phyloP scores from a whole-genome alignment of 257 asterid species.

The Paraleonurus japonicus region DNA sequence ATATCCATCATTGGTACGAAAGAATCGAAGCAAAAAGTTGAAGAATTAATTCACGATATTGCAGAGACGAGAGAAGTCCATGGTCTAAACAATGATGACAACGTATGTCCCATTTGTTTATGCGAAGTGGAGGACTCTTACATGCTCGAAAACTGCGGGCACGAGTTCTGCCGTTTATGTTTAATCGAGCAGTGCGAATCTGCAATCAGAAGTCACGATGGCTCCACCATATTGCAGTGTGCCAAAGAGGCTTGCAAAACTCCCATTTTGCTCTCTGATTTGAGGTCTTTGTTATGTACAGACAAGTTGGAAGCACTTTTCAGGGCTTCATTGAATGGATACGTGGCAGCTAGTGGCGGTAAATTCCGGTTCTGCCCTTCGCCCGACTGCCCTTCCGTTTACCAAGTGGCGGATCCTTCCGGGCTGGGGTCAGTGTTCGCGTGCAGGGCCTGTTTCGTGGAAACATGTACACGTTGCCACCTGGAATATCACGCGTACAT shows the following conservation, averaged over 20 bases:
- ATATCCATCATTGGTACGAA: slow-evolving; percentile 52
- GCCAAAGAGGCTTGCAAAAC: slow-evolving; percentile 46
- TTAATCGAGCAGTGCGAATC: slow-evolving; percentile 78
- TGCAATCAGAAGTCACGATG: slow-evolving; percentile 53
- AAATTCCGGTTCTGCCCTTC: slow-evolving; percentile 81
- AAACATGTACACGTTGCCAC: slow-evolving; percentile 89
- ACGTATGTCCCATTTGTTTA: slow-evolving; percentile 72
- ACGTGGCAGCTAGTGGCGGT: slow-evolving; percentile 68
- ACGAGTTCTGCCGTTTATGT: slow-evolving; percentile 66
- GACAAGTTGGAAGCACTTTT: slow-evolving; percentile 87
- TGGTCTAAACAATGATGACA: slow-evolving; percentile 22
- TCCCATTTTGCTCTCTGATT: slow-evolving; percentile 56
- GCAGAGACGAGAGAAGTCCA: slow-evolving; percentile 38
- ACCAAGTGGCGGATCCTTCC: slow-evolving; percentile 43
- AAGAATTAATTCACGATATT: slow-evolving; percentile 46
- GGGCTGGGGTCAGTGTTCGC: slow-evolving; percentile 35
- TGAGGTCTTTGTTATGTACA: slow-evolving; percentile 47
- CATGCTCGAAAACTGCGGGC: slow-evolving; percentile 68
- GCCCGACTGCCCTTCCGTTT: slow-evolving; percentile 89
- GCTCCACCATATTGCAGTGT: slow-evolving; percentile 70
- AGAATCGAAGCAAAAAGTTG: slow-evolving; percentile 69
- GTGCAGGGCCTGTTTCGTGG: slow-evolving; percentile 74
- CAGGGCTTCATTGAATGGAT: slow-evolving; percentile 67
- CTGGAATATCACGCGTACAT: slow-evolving; percentile 68
- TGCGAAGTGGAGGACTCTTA: slow-evolving; percentile 70